These are phyloP conservation scores for Pseudoperonospora humuli DNA, from an alignment of 352 stramenopile genomes.

Conservation along the genomic window DNA sequence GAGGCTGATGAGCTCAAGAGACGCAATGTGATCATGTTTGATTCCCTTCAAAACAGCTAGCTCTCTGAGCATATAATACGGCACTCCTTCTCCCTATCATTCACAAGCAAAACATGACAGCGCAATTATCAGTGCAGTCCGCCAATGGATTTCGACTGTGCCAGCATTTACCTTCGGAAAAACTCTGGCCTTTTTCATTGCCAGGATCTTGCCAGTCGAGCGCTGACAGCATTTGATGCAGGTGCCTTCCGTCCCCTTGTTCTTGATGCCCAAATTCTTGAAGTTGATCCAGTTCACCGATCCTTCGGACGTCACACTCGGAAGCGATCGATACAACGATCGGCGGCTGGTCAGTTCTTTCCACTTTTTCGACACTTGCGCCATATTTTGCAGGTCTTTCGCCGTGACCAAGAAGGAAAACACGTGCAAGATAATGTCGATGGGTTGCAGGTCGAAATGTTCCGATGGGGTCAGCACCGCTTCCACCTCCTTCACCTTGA, in stretches of 20 bases:
- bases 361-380: slow-evolving; percentile 72
- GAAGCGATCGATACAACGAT: slow-evolving; percentile 62
- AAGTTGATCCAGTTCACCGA: slow-evolving; percentile 86
- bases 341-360: slow-evolving; percentile 62
- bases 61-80: slow-evolving; percentile 91
- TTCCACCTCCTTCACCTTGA: slow-evolving; percentile 29
- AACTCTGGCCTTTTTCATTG: slow-evolving; percentile 84
- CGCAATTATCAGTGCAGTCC: slow-evolving; percentile 1
- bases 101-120: slow-evolving; percentile 1
- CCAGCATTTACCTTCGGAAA: slow-evolving; percentile 63
- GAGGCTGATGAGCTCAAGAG: slow-evolving; percentile 82
- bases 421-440: slow-evolving; percentile 84
- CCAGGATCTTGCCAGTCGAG: slow-evolving; percentile 76
- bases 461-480: slow-evolving; percentile 37
- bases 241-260: slow-evolving; percentile 84
- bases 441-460: slow-evolving; percentile 79
- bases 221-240: slow-evolving; percentile 85
- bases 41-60: slow-evolving; percentile 84
- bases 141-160: background rate
- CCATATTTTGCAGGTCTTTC: slow-evolving; percentile 64
- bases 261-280: slow-evolving; percentile 85
- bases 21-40: slow-evolving; percentile 83
- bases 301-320: slow-evolving; percentile 58
- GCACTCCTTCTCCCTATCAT: slow-evolving; percentile 77
- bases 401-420: slow-evolving; percentile 79